Evolutionary conservation across 139 green algal species (phyloP).

Genomic region (Closterium sp.): DNA sequence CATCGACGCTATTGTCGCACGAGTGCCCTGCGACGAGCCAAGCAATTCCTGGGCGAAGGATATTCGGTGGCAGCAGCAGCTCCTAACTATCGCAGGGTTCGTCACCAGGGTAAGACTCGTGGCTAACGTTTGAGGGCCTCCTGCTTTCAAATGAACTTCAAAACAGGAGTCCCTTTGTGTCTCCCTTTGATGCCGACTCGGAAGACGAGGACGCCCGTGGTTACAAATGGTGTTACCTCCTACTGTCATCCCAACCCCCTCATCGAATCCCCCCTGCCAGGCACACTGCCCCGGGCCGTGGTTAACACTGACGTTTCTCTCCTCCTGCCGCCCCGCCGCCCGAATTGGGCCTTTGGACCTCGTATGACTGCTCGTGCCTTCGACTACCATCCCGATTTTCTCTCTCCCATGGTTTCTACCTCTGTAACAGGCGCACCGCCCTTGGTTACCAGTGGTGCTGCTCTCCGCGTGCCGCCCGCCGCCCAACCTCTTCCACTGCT

Average conservation of each 20-base stretch:
- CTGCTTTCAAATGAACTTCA: not conserved
- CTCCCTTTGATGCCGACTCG: too few species aligned
- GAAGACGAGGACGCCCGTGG: too few species aligned
- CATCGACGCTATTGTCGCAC: not conserved
- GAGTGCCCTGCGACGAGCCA: not conserved
- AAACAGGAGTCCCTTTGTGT: too few species aligned
- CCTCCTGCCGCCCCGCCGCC: too few species aligned
- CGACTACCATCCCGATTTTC: not conserved
- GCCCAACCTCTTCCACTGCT: slow-evolving; percentile 15
- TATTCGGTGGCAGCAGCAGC: not conserved
- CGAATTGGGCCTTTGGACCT: too few species aligned
- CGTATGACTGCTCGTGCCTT: not conserved
- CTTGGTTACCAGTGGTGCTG: not conserved
- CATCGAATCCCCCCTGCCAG: too few species aligned
- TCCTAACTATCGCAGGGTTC: not conserved
- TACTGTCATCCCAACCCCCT: too few species aligned
- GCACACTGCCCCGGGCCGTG: too few species aligned
- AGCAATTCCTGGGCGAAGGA: not conserved
- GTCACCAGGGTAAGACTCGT: not conserved
- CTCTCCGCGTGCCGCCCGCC: not conserved
- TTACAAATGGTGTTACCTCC: too few species aligned
- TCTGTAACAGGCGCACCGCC: not conserved
- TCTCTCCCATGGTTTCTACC: not conserved
- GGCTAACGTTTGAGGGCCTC: too few species aligned
- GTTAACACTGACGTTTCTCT: too few species aligned